A percentile compares a stretch with the other conserved stretches of the same genome.
phyloP scores from a whole-genome alignment of 768 basidiomycete genomes.

The Neoboletus magnificus region DNA sequence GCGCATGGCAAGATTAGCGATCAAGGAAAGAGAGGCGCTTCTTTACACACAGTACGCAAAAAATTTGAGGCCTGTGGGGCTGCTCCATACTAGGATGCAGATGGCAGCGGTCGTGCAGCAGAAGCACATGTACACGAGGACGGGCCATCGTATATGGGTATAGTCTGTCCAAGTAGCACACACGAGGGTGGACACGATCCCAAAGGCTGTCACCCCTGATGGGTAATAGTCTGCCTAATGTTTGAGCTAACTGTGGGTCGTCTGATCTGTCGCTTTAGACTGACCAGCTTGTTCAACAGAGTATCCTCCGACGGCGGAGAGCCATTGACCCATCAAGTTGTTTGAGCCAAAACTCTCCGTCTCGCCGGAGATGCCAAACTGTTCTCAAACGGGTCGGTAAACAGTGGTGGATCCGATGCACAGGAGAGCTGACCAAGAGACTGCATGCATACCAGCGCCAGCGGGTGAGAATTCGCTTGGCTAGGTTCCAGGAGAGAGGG shows the following conservation, averaged over 20 bases:
- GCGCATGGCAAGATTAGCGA: background rate
- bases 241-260: background rate
- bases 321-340: constrained; percentile 72
- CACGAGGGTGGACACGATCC: constrained; percentile 57
- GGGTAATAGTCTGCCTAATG: constrained; percentile 50
- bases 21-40: background rate
- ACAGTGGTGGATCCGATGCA: background rate
- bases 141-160: constrained; percentile 56
- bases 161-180: constrained; percentile 65
- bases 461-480: constrained; percentile 47
- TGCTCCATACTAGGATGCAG: constrained; percentile 59
- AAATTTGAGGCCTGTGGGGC: constrained; percentile 61
- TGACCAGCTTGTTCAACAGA: constrained; percentile 60
- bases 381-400: background rate
- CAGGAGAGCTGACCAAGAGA: constrained; percentile 43
- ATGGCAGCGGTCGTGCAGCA: constrained; percentile 51
- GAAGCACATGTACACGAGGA: constrained; percentile 61
- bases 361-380: constrained; percentile 68
- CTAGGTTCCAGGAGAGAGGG: constrained; percentile 46
- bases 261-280: constrained; percentile 5
- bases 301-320: constrained; percentile 58
- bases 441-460: constrained; percentile 74
- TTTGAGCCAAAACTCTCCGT: constrained; percentile 68
- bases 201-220: constrained; percentile 62
- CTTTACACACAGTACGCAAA: constrained; percentile 65